Percentiles rank a stretch among this genome's conserved stretches.
Evolutionary conservation across 2,329 filamentous ascomycete species (phyloP).

Genomic region (Phialophora macrospora): DNA sequence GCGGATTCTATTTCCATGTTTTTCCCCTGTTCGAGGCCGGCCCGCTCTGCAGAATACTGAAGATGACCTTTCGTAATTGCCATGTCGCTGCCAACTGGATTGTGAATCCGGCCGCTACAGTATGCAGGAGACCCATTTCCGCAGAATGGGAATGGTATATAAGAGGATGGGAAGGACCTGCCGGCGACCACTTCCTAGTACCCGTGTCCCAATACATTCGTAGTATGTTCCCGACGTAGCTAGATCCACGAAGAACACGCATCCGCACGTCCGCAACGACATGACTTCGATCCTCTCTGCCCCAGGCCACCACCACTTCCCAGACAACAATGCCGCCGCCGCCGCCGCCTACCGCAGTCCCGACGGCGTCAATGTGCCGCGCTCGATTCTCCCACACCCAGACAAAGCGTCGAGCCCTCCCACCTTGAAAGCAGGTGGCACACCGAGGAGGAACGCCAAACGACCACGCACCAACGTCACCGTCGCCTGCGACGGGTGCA

Average conservation of each 20-base stretch:
- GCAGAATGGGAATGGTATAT: neutral
- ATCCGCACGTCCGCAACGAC: neutral
- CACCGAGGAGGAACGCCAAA: neutral
- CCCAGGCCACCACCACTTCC: neutral
- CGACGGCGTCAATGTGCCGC: neutral
- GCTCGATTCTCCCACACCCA: constrained; percentile 7
- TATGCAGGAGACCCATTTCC: neutral
- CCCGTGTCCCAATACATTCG: neutral
- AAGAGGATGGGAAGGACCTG: neutral
- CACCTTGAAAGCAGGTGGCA: neutral
- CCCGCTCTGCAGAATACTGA: neutral
- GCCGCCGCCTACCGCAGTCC: neutral
- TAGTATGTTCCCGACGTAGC: neutral
- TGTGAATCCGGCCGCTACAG: neutral
- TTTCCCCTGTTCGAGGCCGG: neutral
- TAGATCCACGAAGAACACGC: neutral
- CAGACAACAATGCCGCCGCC: neutral
- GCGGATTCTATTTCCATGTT: neutral
- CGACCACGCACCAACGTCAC: constrained; percentile 51
- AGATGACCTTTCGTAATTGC: neutral
- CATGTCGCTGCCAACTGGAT: neutral
- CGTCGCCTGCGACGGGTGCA: constrained; percentile 52
- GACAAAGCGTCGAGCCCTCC: neutral
- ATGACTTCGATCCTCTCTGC: neutral
- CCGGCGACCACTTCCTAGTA: neutral